Conservation (phyloP, 148 eudicot genomes). For the Camellia lanceoleosa region DNA sequence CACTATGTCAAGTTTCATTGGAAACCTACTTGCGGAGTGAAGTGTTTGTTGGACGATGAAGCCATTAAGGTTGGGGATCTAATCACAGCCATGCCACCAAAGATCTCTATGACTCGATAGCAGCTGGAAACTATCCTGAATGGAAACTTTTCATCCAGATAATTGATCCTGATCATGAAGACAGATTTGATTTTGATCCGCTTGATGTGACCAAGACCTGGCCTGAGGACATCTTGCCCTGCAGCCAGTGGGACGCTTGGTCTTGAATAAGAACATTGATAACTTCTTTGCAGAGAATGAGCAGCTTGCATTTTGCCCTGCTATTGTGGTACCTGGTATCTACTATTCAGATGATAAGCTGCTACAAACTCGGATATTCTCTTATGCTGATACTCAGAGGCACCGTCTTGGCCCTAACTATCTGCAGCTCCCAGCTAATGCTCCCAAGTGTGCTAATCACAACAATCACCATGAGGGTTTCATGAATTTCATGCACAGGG, state of each 20-base stretch:
- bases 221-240: constrained; percentile 95
- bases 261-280: constrained; percentile 89
- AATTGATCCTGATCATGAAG: constrained; percentile 85
- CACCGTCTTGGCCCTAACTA: constrained; percentile 96
- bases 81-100: constrained; percentile 97
- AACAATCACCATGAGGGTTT: constrained; percentile 91
- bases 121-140: constrained; percentile 93
- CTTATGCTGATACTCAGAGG: constrained; percentile 92
- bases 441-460: constrained; percentile 88
- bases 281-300: constrained; percentile 95
- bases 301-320: constrained; percentile 85
- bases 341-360: constrained; percentile 89
- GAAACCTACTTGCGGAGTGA: constrained; percentile 96
- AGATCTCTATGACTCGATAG: constrained; percentile 85
- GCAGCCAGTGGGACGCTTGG: constrained; percentile 91
- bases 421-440: constrained; percentile 85
- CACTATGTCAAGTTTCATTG: constrained; percentile 90
- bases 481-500: constrained; percentile 97
- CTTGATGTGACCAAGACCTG: constrained; percentile 88
- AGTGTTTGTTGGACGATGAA: constrained; percentile 73
- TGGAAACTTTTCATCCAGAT: constrained; percentile 87
- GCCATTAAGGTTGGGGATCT: constrained; percentile 80
- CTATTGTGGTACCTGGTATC: constrained; percentile 76
- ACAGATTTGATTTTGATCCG: constrained; percentile 89
- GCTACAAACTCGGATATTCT: constrained; percentile 80